Conservation (phyloP, 495 filamentous ascomycete genomes). For the Lophium mytilinum region DNA sequence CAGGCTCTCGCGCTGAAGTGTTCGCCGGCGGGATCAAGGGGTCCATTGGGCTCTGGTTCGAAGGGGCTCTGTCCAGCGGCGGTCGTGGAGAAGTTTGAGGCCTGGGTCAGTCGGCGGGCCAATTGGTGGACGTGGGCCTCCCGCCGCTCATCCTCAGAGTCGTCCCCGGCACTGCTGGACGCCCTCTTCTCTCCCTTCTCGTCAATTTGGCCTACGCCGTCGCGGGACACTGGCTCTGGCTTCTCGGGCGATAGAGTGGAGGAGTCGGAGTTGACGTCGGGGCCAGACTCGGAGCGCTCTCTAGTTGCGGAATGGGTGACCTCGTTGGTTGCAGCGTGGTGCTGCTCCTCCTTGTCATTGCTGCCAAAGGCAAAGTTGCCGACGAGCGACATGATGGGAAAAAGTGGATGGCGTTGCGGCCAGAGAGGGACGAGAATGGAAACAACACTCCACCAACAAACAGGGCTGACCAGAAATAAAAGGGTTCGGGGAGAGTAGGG, state of each 20-base stretch:
- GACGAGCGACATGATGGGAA: conserved; percentile 19
- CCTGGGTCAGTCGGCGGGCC: conserved; percentile 27
- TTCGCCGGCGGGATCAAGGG: conserved; percentile 47
- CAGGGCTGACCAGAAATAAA: too few relatives aligned
- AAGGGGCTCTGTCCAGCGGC: conserved; percentile 26
- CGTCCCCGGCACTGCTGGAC: background rate
- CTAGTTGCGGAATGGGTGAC: background rate
- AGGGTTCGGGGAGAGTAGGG: too few relatives aligned
- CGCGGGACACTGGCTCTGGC: background rate
- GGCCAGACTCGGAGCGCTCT: background rate
- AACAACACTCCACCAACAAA: background rate
- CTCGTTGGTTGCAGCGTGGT: background rate
- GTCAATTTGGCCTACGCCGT: background rate
- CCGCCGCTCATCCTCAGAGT: conserved; percentile 10
- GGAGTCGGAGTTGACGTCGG: background rate
- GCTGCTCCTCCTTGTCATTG: conserved; percentile 17
- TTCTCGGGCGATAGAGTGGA: background rate
- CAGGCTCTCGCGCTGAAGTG: conserved; percentile 54
- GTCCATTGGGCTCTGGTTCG: conserved; percentile 38
- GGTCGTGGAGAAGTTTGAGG: conserved; percentile 21
- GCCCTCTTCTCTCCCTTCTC: conserved; percentile 3
- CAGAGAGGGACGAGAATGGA: background rate
- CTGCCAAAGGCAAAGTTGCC: conserved; percentile 26
- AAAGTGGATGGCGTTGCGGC: background rate
- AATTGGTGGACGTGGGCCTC: conserved; percentile 29